Evolutionary conservation across 2,329 filamentous ascomycete species (phyloP).

Genomic region (Venturia pyrina): DNA sequence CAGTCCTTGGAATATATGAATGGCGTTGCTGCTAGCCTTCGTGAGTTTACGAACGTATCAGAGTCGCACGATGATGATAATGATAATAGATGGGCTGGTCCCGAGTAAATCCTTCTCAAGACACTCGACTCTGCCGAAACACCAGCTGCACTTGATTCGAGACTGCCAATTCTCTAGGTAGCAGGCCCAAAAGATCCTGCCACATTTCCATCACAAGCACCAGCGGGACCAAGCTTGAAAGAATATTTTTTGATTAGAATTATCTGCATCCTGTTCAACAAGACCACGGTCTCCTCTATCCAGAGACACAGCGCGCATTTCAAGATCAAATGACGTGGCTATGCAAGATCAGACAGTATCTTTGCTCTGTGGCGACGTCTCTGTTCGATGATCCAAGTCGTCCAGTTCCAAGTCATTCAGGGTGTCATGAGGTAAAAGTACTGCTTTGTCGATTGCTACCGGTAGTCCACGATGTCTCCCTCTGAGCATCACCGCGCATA

Average conservation of each 20-base stretch:
- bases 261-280: background rate
- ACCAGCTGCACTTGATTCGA: too few relatives aligned
- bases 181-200: too few relatives aligned
- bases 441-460: constrained; percentile 42
- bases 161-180: too few relatives aligned
- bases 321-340: background rate
- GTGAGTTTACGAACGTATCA: background rate
- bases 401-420: constrained; percentile 26
- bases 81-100: background rate
- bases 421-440: constrained; percentile 28
- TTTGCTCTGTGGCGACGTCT: background rate
- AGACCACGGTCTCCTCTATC: background rate
- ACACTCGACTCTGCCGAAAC: too few relatives aligned
- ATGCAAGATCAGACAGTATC: background rate
- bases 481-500: constrained; percentile 46
- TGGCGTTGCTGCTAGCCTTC: background rate
- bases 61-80: background rate
- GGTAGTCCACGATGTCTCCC: constrained; percentile 46
- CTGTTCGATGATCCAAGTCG: constrained; percentile 20
- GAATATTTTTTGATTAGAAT: background rate
- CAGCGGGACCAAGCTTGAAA: background rate
- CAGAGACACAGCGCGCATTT: background rate
- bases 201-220: too few relatives aligned
- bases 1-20: background rate
- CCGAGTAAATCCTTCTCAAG: background rate